Evolutionary conservation across 768 basidiomycete species (phyloP), one percentile per base, ranked within the genome.

Genomic region (Ramaria sp.): DNA sequence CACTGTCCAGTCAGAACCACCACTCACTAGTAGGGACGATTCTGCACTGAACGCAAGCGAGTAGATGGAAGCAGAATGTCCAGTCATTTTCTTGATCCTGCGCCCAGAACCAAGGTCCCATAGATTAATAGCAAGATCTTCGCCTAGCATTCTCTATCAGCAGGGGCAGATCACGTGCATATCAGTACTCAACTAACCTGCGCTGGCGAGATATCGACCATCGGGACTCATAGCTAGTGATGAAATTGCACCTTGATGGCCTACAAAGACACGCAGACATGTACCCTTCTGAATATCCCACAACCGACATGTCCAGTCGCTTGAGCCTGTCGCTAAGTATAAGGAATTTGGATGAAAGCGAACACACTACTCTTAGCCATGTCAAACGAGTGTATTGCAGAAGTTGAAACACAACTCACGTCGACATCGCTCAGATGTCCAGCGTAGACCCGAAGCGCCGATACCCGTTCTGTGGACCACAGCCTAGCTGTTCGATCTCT

Each of bases 271-370:
- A 19, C 96, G 83, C 1, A 98, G 84, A 69, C 92, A 96, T 5
- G 84, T 78, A 6, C 96, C 96, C 45, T 86, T 83, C 65, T 98
- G 96, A n/a, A 95, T 89, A 67, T 99, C 96, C 96, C 96, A 99
- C 42, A 99, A 70, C 48, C 96, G 83, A 58, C 93, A 91, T 9
- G 95, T 96, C 80, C 88, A 87, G 68, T 99, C 96, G 63, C 86
- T 91, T 3, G 95, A 98, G 13, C 93, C 96, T 0, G 96, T 98
- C 6, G 93, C 95, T 31, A 99, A 80, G 71, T 98, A 99, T 37
- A 99, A 71, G 22, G 94, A 96, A 67, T 99, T 99, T 0, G 96
- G 95, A 69, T 99, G 96, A 72, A 99, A 99, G 67, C 83, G 80
- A 22, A 99, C 79, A 67, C 91, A 93, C 96, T 98, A 63, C 0